Base-by-base conservation (phyloP, 495 filamentous ascomycete genomes). In the Tuber indicum region DNA sequence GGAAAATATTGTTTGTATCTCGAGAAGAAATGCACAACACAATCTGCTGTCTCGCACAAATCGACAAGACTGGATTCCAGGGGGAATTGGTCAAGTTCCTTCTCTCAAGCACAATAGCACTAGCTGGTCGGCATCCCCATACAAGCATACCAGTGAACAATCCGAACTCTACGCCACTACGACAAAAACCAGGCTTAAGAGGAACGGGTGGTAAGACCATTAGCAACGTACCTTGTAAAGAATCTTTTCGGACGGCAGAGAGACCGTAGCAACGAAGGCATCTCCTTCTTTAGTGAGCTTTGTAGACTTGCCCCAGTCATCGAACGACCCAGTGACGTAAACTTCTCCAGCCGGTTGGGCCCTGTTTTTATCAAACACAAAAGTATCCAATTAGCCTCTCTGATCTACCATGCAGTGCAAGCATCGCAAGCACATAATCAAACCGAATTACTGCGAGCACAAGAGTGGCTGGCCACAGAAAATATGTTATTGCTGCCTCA, bases 251-350 rank as follows among this genome's bases (percentile, higher is more conserved):
- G 86, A 84, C 70, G 92, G 87, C 17, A 98, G 86, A 49, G 88
- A 86, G 41, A 98, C 93, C 71, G 88, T 89, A 85, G 97, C 97
- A 86, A 91, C 87, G 80, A 95, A 96, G 41, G 76, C 72, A 74
- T 90, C 88, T 72, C 78, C 78, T n/a, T 89, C 88, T 83, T 92
- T 91, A 72, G 94, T 91, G 75, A 99, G 88, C 86, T 91, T 90
- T 83, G 93, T 90, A 75, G 89, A 93, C 87, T 94, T 93, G 73
- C 87, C 86, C 96, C 96, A 99, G 86, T 94, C 88, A 85, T 99
- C 95, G 84, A 98, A 99, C 72, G 93, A 94, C 81, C 96, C 96
- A 16, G 95, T 98, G 79, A 99, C 96, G 85, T 92, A 94, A 81
- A 99, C 96, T 84, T 97, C 94, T 76, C 74, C 74, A 79, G 77